Evolutionary conservation across 2,329 filamentous ascomycete species (phyloP).

Genomic region (Atkinsonella hypoxylon): DNA sequence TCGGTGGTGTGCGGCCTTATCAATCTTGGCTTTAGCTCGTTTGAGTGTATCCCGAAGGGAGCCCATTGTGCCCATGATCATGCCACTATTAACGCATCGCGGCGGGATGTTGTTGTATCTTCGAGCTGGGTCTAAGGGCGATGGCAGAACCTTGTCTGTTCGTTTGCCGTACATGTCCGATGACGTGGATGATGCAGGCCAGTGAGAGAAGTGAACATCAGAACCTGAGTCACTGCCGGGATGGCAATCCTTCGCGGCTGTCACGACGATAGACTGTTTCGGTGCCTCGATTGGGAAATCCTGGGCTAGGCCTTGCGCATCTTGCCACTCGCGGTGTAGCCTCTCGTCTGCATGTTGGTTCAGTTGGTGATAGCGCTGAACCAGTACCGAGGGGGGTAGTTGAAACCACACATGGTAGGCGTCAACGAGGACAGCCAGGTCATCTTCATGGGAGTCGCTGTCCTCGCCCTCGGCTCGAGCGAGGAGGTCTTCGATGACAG

Average conservation of each 20-base stretch:
- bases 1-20: constrained; percentile 12
- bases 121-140: constrained; percentile 19
- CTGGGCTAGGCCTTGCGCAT: constrained; percentile 4
- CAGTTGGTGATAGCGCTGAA: constrained; percentile 23
- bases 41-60: constrained; percentile 14
- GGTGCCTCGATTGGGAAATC: constrained; percentile 1
- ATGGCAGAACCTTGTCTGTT: constrained; percentile 18
- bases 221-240: constrained; percentile 22
- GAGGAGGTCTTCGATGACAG: constrained; percentile 15
- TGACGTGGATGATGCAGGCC: constrained; percentile 24
- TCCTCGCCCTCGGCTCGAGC: constrained; percentile 5
- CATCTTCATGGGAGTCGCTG: constrained; percentile 2
- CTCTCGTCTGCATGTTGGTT: constrained; percentile 23
- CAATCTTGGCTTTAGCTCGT: constrained; percentile 15
- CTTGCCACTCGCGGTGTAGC: constrained; percentile 14
- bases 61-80: constrained; percentile 23
- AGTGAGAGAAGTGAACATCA: constrained; percentile 23
- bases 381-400: constrained; percentile 24
- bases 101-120: constrained; percentile 22
- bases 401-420: constrained; percentile 29
- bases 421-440: constrained; percentile 23
- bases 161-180: constrained; percentile 21
- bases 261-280: constrained; percentile 21
- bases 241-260: constrained; percentile 24
- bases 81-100: constrained; percentile 23